Evolutionary conservation across 202 grass and related monocot species (phyloP), one percentile per base, ranked within the genome.

Genomic region (Carex arenaria): DNA sequence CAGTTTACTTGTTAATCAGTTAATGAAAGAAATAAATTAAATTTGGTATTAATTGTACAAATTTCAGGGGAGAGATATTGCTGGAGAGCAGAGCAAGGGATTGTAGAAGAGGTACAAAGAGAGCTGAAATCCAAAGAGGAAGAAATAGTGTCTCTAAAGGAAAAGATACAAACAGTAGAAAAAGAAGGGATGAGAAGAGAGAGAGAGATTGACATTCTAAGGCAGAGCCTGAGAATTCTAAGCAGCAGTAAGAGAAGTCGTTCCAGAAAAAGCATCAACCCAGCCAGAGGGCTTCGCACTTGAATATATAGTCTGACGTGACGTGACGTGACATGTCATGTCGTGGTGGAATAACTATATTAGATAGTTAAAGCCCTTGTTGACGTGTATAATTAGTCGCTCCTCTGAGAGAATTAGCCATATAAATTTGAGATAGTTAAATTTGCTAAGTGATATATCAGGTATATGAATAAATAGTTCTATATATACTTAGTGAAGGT

Each of bases 141-240:
- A 45, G 54, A 67, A 31, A 54, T 75, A 18, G 74, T 64, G 59
- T 64, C 30, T 17, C 62, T 87, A 31, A 84, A 57, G 47, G 64
- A 51, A 0, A 82, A 72, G 9, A 60, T 90, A 7, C 15, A 71
- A 51, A 51, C 26, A 8, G 82, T 87, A 20, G 84, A 90, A 22
- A 72, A 84, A 17, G 88, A 90, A 1, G 85, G 72, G 13, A 66
- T 61, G 26, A 79, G 75, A 60, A 84, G 61, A 61, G 84, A 90
- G 10, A 55, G 88, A 47, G 88, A 90, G 60, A 77, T 87, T 7
- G 88, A 87, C 15, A 90, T 90, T 45, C 51, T 87, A 28, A 80
- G 72, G 10, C 88, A 90, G 84, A 90, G 88, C 81, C 72, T 87
- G 10, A 86, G 64, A 84, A 90, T 90, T 76, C 85, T 90, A 7